These are phyloP conservation scores for Mortierella sp. DNA, from an alignment of 371 early-diverging fungal species.

Conservation along the genomic window DNA sequence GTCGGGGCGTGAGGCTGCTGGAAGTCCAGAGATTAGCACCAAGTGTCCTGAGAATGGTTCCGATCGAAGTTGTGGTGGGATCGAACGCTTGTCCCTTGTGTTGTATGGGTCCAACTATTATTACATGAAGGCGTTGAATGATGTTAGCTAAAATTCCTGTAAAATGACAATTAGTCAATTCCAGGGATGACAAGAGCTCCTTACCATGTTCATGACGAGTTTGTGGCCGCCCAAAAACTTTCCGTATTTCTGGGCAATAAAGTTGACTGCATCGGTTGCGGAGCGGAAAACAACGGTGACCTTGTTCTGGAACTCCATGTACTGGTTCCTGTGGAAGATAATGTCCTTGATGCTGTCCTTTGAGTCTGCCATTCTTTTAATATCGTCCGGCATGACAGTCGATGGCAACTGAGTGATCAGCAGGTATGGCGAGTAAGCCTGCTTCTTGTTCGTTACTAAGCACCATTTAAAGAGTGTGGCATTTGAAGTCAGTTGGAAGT, in stretches of 20 bases:
- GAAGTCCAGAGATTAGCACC: conserved; percentile 52
- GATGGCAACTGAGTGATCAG: conserved; percentile 39
- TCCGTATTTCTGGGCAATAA: conserved; percentile 44
- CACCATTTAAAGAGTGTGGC: neutral
- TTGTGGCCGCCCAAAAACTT: conserved; percentile 47
- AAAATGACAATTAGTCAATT: neutral
- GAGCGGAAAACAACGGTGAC: conserved; percentile 52
- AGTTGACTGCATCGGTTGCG: conserved; percentile 51
- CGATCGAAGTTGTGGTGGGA: conserved; percentile 37
- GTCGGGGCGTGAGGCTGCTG: conserved; percentile 42
- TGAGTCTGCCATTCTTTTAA: conserved; percentile 40
- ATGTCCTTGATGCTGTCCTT: conserved; percentile 41
- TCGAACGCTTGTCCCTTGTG: conserved; percentile 29
- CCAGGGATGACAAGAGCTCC: neutral
- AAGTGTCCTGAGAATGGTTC: conserved; percentile 47
- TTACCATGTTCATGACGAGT: conserved; percentile 50
- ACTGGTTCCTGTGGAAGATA: conserved; percentile 47
- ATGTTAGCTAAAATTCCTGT: neutral
- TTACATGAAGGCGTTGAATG: neutral
- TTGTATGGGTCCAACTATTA: conserved; percentile 51
- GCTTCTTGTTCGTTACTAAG: conserved; percentile 39
- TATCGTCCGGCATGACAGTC: conserved; percentile 54
- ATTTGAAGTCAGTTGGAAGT: neutral
- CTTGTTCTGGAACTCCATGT: conserved; percentile 43
- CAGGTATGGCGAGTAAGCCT: conserved; percentile 50